These are phyloP conservation scores for Barnettozyma populi DNA, from an alignment of 805 yeast species.

Conservation along the genomic window DNA sequence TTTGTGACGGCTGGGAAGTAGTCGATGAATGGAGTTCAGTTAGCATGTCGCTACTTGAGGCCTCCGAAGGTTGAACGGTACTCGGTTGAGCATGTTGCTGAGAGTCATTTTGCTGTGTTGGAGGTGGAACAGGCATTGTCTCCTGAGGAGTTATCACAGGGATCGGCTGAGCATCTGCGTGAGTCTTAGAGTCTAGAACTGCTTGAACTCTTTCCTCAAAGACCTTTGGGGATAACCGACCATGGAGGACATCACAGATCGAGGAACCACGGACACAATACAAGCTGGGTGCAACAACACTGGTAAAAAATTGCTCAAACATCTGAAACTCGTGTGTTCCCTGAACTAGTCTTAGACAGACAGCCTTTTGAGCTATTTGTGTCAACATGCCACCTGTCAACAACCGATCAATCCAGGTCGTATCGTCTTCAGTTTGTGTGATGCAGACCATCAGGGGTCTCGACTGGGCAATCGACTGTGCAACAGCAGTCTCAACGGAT, in stretches of 20 bases:
- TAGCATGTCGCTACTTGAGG: neutral
- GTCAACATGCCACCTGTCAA: slow-evolving; percentile 13
- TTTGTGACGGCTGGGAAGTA: neutral
- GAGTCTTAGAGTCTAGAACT: slow-evolving; percentile 4
- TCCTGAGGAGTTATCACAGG: slow-evolving; percentile 3
- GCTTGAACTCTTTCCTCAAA: slow-evolving; percentile 20
- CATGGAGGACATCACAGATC: slow-evolving; percentile 39
- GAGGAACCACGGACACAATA: slow-evolving; percentile 46
- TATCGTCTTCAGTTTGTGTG: slow-evolving; percentile 22
- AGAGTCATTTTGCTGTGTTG: neutral
- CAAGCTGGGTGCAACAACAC: slow-evolving; percentile 47
- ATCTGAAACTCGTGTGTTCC: slow-evolving; percentile 39
- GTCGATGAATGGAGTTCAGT: neutral
- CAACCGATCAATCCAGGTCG: slow-evolving; percentile 20
- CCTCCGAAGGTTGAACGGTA: slow-evolving; percentile 5
- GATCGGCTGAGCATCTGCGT: slow-evolving; percentile 4
- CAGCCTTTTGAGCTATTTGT: slow-evolving; percentile 25
- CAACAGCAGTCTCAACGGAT: slow-evolving; percentile 36
- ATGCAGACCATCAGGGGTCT: slow-evolving; percentile 38
- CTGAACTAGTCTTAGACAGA: slow-evolving; percentile 37
- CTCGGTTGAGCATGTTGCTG: slow-evolving; percentile 1
- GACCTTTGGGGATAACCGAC: slow-evolving; percentile 24
- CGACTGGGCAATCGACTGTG: slow-evolving; percentile 29
- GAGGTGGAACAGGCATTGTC: slow-evolving; percentile 5
- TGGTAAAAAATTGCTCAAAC: slow-evolving; percentile 54